Evolutionary conservation across 2,329 filamentous ascomycete species (phyloP).

Genomic region (Hymenoscyphus albidus): DNA sequence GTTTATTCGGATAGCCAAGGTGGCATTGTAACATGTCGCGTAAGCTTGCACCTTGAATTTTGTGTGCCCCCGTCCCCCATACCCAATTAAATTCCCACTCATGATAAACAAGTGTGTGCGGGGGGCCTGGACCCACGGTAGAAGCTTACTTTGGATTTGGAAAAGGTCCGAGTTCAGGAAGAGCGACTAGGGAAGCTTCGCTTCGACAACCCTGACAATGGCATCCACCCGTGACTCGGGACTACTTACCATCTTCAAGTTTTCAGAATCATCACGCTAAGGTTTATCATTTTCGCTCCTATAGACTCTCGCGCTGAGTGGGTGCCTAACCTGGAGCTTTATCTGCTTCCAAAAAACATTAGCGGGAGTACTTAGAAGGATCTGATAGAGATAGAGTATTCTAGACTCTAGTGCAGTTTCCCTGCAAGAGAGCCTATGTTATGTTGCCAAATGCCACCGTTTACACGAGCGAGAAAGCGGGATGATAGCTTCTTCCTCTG

Average conservation of each 20-base stretch:
- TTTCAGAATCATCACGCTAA: neutral
- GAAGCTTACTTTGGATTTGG: neutral
- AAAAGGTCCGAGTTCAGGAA: neutral
- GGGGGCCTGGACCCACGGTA: neutral
- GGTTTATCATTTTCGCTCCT: no score
- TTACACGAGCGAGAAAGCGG: neutral
- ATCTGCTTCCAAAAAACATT: no score
- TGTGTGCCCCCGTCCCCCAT: neutral
- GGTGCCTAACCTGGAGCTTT: no score
- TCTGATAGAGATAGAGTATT: no score
- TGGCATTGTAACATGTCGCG: neutral
- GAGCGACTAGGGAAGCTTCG: neutral
- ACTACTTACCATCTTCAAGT: neutral
- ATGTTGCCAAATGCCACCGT: neutral
- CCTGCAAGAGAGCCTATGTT: neutral
- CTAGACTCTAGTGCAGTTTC: neutral
- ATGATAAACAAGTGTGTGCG: neutral
- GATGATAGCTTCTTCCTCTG: neutral
- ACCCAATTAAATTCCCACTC: constrained; percentile 2
- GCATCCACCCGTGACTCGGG: neutral
- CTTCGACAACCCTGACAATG: neutral
- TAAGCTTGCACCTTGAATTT: neutral
- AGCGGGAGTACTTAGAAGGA: no score
- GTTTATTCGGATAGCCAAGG: neutral
- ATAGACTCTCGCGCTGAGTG: no score